Evolutionary conservation across 305 asterid species (phyloP).

Genomic region (Fraxinus ornus): DNA sequence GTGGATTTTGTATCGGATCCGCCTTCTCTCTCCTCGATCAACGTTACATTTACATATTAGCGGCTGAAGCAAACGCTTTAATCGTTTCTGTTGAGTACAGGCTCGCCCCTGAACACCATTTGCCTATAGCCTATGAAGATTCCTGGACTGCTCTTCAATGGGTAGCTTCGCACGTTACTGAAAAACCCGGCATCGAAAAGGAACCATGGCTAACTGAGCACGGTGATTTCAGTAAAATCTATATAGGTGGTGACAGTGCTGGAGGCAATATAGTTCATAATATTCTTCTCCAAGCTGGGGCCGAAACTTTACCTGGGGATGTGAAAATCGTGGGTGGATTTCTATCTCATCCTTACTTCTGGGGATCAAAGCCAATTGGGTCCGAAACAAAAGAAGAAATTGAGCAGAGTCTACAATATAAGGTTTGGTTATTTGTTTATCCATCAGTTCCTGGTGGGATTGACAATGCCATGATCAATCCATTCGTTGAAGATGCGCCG

Average conservation of each 20-base stretch:
- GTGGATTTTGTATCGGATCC: slow-evolving; percentile 17
- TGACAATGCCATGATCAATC: slow-evolving; percentile 37
- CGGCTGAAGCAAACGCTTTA: slow-evolving; percentile 32
- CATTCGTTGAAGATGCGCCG: slow-evolving; percentile 35
- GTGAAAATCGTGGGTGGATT: slow-evolving; percentile 41
- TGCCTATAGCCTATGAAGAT: slow-evolving; percentile 43
- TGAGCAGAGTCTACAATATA: slow-evolving; percentile 8
- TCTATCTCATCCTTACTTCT: slow-evolving; percentile 47
- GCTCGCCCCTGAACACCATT: slow-evolving; percentile 37
- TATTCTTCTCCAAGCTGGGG: slow-evolving; percentile 36
- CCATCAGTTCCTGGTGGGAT: slow-evolving; percentile 30
- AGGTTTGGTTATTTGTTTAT: slow-evolving; percentile 21
- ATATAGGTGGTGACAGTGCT: slow-evolving; percentile 38
- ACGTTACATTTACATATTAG: slow-evolving; percentile 28
- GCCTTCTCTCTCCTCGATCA: not conserved
- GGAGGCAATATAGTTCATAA: slow-evolving; percentile 57
- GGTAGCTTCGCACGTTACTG: slow-evolving; percentile 25
- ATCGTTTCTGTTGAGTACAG: slow-evolving; percentile 45
- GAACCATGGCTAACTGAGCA: slow-evolving; percentile 38
- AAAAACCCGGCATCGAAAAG: not conserved
- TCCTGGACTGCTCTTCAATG: slow-evolving; percentile 36
- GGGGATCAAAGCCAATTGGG: slow-evolving; percentile 34
- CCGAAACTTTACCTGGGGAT: slow-evolving; percentile 32
- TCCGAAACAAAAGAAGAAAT: slow-evolving; percentile 15
- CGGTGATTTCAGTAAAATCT: slow-evolving; percentile 28